Base-by-base conservation (phyloP, 2,329 filamentous ascomycete species). In the Pyrenophora seminiperda region DNA sequence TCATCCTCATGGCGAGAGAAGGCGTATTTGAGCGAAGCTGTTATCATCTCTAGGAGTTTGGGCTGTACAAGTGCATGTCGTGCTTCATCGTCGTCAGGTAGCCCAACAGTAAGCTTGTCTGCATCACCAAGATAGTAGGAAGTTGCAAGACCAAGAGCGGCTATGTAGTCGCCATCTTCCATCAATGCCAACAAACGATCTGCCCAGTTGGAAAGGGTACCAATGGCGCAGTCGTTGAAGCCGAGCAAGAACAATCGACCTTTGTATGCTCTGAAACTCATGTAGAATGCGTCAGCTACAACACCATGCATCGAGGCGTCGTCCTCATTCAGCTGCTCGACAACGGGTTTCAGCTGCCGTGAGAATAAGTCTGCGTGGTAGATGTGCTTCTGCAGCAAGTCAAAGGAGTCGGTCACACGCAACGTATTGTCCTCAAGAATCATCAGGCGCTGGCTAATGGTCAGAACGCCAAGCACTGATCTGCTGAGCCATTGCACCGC, bases 251-350 rank as follows among this genome's bases (percentile, higher is more conserved):
- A 99, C 29, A 97, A 79, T 22, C 93, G 84, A 4, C 94, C 92
- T 73, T 97, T 99, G 76, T 97, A 99, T 3, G 91, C 83, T 66
- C 90, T 91, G 74, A 97, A 93, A 73, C 93, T 97, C 91, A 97
- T 97, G 69, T 93, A 93, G 63, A 97, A 99, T 0, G 92, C 94
- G 78, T 99, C 94, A 6, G 93, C 93, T 39, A 97, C 90, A 7
- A 97, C 92, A 2, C 93, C 93, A 73, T 97, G 94, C 86, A 97
- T 89, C 0, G 91, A 90, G 0, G 84, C 80, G 63, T 97, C 91
- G 50, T 92, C 86, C 60, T 96, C 91, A 57, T 97, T 88, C 14
- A 94, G 79, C 53, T 92, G 87, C 71, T 97, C 94, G 17, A 99
- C 90, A 5, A 97, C 81, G 14, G 79, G 82, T 64, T 90, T 88